Evolutionary conservation across 148 eudicot species (phyloP), one percentile per base, ranked within the genome.

Genomic region (Suaeda aralocaspica): DNA sequence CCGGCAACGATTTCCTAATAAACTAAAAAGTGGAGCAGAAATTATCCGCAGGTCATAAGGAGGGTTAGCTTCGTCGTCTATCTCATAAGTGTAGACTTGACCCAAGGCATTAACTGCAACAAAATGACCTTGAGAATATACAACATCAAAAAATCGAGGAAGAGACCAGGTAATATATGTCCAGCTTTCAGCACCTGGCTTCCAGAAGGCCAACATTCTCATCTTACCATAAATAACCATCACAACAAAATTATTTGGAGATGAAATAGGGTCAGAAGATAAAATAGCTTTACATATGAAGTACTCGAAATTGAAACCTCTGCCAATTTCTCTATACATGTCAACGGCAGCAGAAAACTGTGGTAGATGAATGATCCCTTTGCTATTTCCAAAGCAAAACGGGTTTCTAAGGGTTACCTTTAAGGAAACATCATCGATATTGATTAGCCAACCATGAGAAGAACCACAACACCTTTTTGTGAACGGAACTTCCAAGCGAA

Each of bases 381-480:
- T 46, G 50, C 50, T 14, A 46, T 46, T 19, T 14, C 66, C 58
- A 31, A 70, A 70, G 36, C 46, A 70, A 42, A 70, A 59, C 28
- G 74, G 74, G 44, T 70, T 59, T 30, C 46, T 30, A 5, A 60
- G 66, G 58, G 19, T 59, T 29, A 70, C 29, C 66, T 28, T 46
- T 26, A 70, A 70, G 16, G 74, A 59, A 53, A 1, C 44, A 7
- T 48, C 66, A 70, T 70, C 42, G 33, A 70, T 66, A 52, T 28
- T 57, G 72, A 69, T 69, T 63, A 69, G 64, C 72, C 72, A 69
- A 58, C 72, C 72, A 44, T 58, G 72, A 69, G 72, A 69, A 58
- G 64, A 69, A 31, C 72, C 72, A 58, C 63, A 57, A 5, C 48
- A 69, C 58, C 72, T 69, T 36, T 45, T 69, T 25, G 34, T 69